A percentile compares a stretch with the other conserved stretches of the same genome.
These are phyloP conservation scores for Aristolochia californica DNA, from an alignment of 164 flowering plant species.

Conservation along the genomic window DNA sequence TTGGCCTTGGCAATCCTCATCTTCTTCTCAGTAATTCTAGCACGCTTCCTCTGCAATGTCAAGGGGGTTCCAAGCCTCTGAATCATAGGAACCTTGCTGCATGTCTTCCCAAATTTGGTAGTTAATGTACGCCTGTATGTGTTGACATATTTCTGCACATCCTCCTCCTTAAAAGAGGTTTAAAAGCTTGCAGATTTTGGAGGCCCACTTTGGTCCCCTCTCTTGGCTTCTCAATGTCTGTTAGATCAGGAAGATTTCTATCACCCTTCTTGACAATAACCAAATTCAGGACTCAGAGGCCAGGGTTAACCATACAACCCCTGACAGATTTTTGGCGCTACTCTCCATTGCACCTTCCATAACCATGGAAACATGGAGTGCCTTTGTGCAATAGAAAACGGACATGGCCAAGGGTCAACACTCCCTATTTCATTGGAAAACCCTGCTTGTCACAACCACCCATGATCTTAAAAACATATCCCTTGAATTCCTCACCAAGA, in stretches of 20 bases:
- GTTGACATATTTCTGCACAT: conserved; percentile 41
- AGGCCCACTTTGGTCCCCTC: conserved; percentile 49
- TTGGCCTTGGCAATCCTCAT: conserved; percentile 39
- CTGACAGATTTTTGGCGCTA: conserved; percentile 35
- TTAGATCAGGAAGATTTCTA: conserved; percentile 33
- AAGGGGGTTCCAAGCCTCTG: conserved; percentile 44
- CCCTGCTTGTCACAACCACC: conserved; percentile 50
- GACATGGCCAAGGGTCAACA: conserved; percentile 38
- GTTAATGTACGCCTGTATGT: conserved; percentile 33
- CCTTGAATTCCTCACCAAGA: conserved; percentile 41
- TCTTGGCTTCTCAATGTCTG: conserved; percentile 37
- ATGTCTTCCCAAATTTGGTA: conserved; percentile 24
- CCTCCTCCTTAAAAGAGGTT: conserved; percentile 39
- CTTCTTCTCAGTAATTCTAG: conserved; percentile 42
- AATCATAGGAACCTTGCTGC: conserved; percentile 37
- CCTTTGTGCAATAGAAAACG: conserved; percentile 35
- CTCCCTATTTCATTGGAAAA: conserved; percentile 47
- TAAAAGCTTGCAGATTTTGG: conserved; percentile 36
- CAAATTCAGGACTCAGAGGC: conserved; percentile 37
- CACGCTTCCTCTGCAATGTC: conserved; percentile 43
- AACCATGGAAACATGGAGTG: conserved; percentile 39
- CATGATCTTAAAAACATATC: conserved; percentile 41
- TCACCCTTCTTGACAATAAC: conserved; percentile 44
- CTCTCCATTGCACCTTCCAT: conserved; percentile 43
- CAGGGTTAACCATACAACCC: conserved; percentile 41